These are phyloP conservation scores for Wickerhamomyces sp. DNA, from an alignment of 1,139 yeast species.

Conservation along the genomic window DNA sequence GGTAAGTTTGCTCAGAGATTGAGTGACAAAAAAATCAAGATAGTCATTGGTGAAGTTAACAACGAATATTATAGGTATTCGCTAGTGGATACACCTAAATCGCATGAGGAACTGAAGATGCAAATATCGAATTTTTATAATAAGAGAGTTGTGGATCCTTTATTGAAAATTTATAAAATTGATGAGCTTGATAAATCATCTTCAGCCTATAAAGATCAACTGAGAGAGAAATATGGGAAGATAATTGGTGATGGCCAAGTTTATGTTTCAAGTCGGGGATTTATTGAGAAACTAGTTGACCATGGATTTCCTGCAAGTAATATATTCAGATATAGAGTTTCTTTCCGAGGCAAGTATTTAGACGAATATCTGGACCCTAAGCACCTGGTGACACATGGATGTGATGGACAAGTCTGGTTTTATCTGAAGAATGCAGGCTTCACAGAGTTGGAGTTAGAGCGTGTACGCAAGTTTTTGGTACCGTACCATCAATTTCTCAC, in stretches of 20 bases:
- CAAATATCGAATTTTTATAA: conserved; percentile 37
- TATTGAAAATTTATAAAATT: conserved; percentile 28
- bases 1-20: conserved; percentile 31
- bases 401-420: conserved; percentile 32
- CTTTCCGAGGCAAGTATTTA: conserved; percentile 29
- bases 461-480: conserved; percentile 23
- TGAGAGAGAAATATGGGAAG: conserved; percentile 28
- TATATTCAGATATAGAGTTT: conserved; percentile 30
- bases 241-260: conserved; percentile 38
- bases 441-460: conserved; percentile 23
- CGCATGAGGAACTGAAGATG: conserved; percentile 23
- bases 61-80: conserved; percentile 34
- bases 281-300: conserved; percentile 22
- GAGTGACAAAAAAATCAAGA: conserved; percentile 22
- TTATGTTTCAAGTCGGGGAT: conserved; percentile 33
- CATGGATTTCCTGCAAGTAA: conserved; percentile 22
- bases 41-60: conserved; percentile 36
- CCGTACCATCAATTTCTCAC: conserved; percentile 28
- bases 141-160: conserved; percentile 24
- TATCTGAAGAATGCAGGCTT: conserved; percentile 25
- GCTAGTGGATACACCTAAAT: conserved; percentile 30
- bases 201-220: conserved; percentile 19
- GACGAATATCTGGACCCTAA: conserved; percentile 25
- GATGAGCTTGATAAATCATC: conserved; percentile 18
- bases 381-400: conserved; percentile 31